These are phyloP conservation scores for Xerocomus minutiporus DNA, from an alignment of 1,284 basidiomycete species.

Conservation along the genomic window DNA sequence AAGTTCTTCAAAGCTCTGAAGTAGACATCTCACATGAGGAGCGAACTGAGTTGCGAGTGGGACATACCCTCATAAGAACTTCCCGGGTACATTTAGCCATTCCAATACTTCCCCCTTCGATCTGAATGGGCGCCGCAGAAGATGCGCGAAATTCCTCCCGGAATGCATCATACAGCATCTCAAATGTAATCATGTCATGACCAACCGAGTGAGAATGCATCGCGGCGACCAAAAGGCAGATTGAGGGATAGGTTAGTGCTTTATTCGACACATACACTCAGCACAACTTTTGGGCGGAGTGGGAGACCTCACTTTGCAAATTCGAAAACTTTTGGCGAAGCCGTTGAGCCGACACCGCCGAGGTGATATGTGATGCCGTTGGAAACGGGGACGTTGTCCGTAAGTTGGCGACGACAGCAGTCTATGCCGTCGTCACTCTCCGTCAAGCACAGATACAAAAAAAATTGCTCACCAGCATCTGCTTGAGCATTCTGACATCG, in stretches of 20 bases:
- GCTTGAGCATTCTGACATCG: conserved; percentile 61
- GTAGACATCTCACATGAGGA: conserved; percentile 9
- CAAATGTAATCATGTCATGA: conserved; percentile 69
- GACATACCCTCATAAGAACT: conserved; percentile 58
- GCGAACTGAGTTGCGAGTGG: neutral
- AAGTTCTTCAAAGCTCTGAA: conserved; percentile 67
- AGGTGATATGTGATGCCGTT: conserved; percentile 38
- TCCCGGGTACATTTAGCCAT: conserved; percentile 63
- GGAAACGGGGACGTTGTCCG: conserved; percentile 51
- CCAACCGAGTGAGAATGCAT: conserved; percentile 61
- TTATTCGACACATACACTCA: conserved; percentile 8
- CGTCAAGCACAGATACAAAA: conserved; percentile 11
- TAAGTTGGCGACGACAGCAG: conserved; percentile 44
- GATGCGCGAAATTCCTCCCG: conserved; percentile 64
- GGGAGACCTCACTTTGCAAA: conserved; percentile 44
- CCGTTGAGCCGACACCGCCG: conserved; percentile 48
- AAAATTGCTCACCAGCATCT: conserved; percentile 56
- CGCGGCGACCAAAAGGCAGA: conserved; percentile 72
- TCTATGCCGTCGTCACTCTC: conserved; percentile 40
- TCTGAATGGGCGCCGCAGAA: conserved; percentile 64
- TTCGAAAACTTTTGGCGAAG: conserved; percentile 46
- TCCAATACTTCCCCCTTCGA: conserved; percentile 68
- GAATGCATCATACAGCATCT: conserved; percentile 71
- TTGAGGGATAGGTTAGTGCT: conserved; percentile 66
- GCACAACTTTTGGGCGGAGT: neutral